phyloP scores from a whole-genome alignment of 208 protist genomes.

The Balamuthia mandrillaris region DNA sequence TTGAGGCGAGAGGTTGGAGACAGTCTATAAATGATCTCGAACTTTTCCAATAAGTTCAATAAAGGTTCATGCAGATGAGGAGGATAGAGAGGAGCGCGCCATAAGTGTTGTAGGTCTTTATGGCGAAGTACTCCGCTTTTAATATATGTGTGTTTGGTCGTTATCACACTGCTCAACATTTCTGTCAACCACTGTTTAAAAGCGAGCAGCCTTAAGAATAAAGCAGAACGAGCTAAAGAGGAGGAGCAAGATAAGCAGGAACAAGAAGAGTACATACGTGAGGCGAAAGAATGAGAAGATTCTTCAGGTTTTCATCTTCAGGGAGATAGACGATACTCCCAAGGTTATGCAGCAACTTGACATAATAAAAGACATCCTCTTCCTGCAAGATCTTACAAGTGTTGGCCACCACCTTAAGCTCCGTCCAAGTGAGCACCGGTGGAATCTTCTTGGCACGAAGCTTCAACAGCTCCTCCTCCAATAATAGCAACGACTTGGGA shows the following conservation, averaged over 20 bases:
- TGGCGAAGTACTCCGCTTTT: neutral
- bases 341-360: slow-evolving; percentile 11
- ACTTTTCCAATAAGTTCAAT: neutral
- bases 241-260: too few relatives aligned
- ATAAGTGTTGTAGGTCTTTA: neutral
- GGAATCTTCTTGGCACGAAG: neutral
- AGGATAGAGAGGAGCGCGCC: neutral
- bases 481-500: neutral
- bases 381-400: neutral
- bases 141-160: too few relatives aligned
- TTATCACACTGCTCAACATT: too few relatives aligned
- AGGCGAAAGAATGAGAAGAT: neutral
- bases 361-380: neutral
- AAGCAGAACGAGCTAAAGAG: too few relatives aligned
- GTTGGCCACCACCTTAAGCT: neutral
- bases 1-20: too few relatives aligned
- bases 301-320: slow-evolving; percentile 14
- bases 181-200: too few relatives aligned
- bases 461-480: neutral
- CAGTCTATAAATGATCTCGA: slow-evolving; percentile 12
- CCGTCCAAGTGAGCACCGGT: neutral
- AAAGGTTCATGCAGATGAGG: neutral
- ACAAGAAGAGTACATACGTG: too few relatives aligned
- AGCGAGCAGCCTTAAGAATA: too few relatives aligned
- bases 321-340: slow-evolving; percentile 3